These are phyloP conservation scores for Aspergillus vadensis DNA, from an alignment of 2,329 filamentous ascomycete genomes.

Conservation along the genomic window DNA sequence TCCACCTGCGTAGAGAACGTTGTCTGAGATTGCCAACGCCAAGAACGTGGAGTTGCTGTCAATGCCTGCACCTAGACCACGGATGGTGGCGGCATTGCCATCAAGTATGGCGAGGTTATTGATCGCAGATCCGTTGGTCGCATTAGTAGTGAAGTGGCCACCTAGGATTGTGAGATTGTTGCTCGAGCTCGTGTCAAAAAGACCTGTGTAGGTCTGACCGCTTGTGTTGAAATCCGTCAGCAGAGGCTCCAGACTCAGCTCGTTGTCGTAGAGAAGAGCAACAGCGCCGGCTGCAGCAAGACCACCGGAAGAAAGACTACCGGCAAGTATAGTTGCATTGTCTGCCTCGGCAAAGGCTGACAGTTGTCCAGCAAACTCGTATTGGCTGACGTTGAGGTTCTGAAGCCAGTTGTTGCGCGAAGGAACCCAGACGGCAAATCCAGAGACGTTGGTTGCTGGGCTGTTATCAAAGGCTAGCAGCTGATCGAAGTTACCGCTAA, in stretches of 20 bases:
- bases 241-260: slow-evolving; percentile 43
- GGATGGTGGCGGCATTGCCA: slow-evolving; percentile 67
- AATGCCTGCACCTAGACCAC: slow-evolving; percentile 66
- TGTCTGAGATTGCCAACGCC: slow-evolving; percentile 66
- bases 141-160: slow-evolving; percentile 77
- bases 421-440: slow-evolving; percentile 90
- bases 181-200: slow-evolving; percentile 70
- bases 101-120: slow-evolving; percentile 84
- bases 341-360: slow-evolving; percentile 66
- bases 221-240: slow-evolving; percentile 48
- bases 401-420: slow-evolving; percentile 84
- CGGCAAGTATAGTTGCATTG: slow-evolving; percentile 69
- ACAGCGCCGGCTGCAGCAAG: slow-evolving; percentile 72
- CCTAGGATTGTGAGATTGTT: slow-evolving; percentile 85
- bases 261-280: slow-evolving; percentile 54
- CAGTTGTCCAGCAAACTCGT: slow-evolving; percentile 71
- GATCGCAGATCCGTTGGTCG: slow-evolving; percentile 68
- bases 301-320: slow-evolving; percentile 77
- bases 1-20: slow-evolving; percentile 80
- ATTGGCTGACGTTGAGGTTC: slow-evolving; percentile 67
- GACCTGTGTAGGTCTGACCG: slow-evolving; percentile 64
- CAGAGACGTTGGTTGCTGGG: slow-evolving; percentile 62
- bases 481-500: slow-evolving; percentile 77
- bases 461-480: slow-evolving; percentile 68
- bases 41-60: slow-evolving; percentile 73